Evolutionary conservation across 768 basidiomycete species (phyloP).

Genomic region (Lentinula sp.): DNA sequence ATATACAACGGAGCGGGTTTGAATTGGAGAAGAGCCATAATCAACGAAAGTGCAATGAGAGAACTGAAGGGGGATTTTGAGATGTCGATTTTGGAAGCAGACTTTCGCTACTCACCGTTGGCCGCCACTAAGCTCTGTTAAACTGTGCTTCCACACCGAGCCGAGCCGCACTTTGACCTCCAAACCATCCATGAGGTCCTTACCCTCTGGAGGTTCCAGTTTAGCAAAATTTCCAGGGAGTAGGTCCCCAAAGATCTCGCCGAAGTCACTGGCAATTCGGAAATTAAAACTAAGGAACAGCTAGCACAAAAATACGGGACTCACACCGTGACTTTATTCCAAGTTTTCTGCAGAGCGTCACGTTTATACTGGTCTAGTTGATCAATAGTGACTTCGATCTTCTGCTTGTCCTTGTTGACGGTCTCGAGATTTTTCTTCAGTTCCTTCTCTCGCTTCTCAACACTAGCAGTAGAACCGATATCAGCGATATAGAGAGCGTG

Average conservation of each 20-base stretch:
- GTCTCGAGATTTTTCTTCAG: conserved; percentile 84
- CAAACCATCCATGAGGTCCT: conserved; percentile 90
- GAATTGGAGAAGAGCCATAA: conserved; percentile 99
- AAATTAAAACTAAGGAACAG: neutral
- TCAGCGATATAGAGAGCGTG: neutral
- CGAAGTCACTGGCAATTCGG: conserved; percentile 70
- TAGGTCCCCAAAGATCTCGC: conserved; percentile 91
- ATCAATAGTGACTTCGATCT: conserved; percentile 91
- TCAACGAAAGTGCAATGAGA: conserved; percentile 93
- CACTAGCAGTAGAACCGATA: conserved; percentile 36
- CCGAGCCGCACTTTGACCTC: conserved; percentile 97
- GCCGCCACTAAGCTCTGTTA: conserved; percentile 96
- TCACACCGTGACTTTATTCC: conserved; percentile 92
- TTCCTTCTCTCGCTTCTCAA: conserved; percentile 88
- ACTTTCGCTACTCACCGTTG: conserved; percentile 56
- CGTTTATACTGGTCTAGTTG: conserved; percentile 93
- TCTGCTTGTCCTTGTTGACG: conserved; percentile 87
- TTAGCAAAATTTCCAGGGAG: conserved; percentile 96
- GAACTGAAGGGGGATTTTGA: conserved; percentile 49
- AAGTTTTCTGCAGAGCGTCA: conserved; percentile 89
- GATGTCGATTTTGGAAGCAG: neutral
- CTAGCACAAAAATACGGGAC: conserved; percentile 18
- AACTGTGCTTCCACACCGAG: conserved; percentile 93
- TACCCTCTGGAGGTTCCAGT: conserved; percentile 86
- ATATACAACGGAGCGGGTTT: conserved; percentile 99